These are phyloP conservation scores for Ajuga reptans DNA, from an alignment of 305 asterid genomes.

Conservation along the genomic window DNA sequence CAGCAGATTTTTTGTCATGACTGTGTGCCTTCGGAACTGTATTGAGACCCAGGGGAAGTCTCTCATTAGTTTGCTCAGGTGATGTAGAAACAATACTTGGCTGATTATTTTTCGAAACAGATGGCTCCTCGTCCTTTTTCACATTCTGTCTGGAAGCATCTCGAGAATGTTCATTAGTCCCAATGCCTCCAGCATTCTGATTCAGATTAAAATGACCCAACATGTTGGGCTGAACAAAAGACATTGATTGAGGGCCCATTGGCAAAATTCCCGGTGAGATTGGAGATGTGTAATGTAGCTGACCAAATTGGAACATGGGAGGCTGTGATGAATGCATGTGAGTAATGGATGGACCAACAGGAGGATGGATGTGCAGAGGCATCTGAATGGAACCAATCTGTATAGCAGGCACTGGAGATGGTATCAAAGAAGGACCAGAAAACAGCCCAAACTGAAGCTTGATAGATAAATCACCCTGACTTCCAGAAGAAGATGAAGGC, in stretches of 20 bases:
- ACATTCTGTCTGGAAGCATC: constrained; percentile 37
- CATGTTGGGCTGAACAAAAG: constrained; percentile 61
- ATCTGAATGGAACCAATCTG: constrained; percentile 99
- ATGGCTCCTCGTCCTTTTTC: constrained; percentile 28
- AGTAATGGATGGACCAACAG: constrained; percentile 57
- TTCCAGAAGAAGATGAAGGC: constrained; percentile 38
- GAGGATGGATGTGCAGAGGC: constrained; percentile 83
- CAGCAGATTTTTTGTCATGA: constrained; percentile 19
- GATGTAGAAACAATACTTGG: constrained; percentile 36
- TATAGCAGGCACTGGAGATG: constrained; percentile 89
- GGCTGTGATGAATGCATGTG: constrained; percentile 72
- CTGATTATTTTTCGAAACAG: constrained; percentile 34
- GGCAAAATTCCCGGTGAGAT: constrained; percentile 65
- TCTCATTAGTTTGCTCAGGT: constrained; percentile 33
- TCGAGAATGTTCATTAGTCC: constrained; percentile 39
- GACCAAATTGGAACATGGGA: constrained; percentile 80
- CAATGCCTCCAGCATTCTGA: constrained; percentile 43
- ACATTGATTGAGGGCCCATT: constrained; percentile 44
- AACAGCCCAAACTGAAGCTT: constrained; percentile 94
- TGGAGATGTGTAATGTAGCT: constrained; percentile 61
- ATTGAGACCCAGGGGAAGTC: constrained; percentile 24
- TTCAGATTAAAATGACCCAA: constrained; percentile 38
- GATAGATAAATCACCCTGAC: constrained; percentile 56
- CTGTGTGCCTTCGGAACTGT: constrained; percentile 27
- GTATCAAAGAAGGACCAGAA: constrained; percentile 87